phyloP scores from a whole-genome alignment of 2,329 filamentous ascomycete species.

The Lasiodiplodia gonubiensis region DNA sequence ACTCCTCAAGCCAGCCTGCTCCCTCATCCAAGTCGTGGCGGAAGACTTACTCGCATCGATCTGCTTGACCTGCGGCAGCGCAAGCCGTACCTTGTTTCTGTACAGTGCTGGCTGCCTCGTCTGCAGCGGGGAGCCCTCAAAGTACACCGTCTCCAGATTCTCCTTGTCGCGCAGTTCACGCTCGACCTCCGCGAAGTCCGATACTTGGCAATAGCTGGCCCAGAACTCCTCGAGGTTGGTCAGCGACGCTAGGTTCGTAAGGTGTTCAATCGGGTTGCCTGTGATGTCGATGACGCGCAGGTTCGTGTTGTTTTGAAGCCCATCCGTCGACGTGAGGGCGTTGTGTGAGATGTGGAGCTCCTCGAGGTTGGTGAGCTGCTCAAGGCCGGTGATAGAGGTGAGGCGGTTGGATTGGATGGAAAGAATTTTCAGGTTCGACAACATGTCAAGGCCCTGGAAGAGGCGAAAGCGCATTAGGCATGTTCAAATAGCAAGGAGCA shows the following conservation, averaged over 20 bases:
- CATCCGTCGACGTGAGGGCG: conserved; percentile 76
- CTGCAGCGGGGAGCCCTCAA: conserved; percentile 93
- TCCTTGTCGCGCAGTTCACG: conserved; percentile 78
- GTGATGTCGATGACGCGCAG: conserved; percentile 86
- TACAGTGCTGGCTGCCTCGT: conserved; percentile 80
- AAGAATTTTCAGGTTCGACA: conserved; percentile 82
- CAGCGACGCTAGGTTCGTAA: conserved; percentile 73
- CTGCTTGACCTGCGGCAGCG: conserved; percentile 85
- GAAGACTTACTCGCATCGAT: conserved; percentile 75
- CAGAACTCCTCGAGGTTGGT: conserved; percentile 84
- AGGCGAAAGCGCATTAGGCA: neutral
- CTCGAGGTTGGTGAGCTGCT: conserved; percentile 76
- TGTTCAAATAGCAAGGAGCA: neutral
- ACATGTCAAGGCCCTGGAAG: conserved; percentile 66
- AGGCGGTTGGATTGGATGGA: conserved; percentile 97
- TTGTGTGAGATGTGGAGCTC: conserved; percentile 98
- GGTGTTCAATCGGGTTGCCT: conserved; percentile 79
- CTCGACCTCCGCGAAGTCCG: conserved; percentile 83
- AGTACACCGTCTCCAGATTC: conserved; percentile 86
- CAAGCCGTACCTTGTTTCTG: conserved; percentile 88
- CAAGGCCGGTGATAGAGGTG: conserved; percentile 75
- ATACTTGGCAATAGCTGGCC: conserved; percentile 87
- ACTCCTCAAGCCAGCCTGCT: neutral
- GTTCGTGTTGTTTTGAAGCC: conserved; percentile 57
- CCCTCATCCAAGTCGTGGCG: neutral